A percentile compares a stretch with the other conserved stretches of the same genome.
Evolutionary conservation across 805 yeast genomes (phyloP).

Genomic region (Hanseniaspora taiwanica): DNA sequence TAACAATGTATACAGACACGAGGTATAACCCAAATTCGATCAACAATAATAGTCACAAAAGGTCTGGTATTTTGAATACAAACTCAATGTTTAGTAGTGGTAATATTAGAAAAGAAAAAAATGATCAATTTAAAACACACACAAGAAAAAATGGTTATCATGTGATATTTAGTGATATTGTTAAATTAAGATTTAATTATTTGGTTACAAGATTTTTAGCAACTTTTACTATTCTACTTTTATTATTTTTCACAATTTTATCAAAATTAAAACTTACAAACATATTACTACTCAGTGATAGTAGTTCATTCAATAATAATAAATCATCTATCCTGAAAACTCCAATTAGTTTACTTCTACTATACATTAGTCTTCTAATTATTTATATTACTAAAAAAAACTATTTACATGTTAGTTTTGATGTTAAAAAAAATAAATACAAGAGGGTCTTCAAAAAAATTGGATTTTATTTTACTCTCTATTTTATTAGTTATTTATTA

Average conservation of each 20-base stretch:
- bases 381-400: slow-evolving; percentile 28
- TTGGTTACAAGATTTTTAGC: slow-evolving; percentile 24
- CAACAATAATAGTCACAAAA: too few species aligned
- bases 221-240: slow-evolving; percentile 16
- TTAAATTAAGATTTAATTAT: slow-evolving; percentile 28
- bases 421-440: not conserved
- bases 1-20: too few species aligned
- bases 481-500: slow-evolving; percentile 1
- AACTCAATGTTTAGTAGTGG: too few species aligned
- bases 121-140: too few species aligned
- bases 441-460: not conserved
- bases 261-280: not conserved
- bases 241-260: not conserved
- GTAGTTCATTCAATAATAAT: not conserved
- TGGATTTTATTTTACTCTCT: not conserved
- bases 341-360: not conserved
- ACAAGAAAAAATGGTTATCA: slow-evolving; percentile 27
- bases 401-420: slow-evolving; percentile 26
- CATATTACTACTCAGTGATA: not conserved
- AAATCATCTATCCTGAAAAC: not conserved
- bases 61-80: too few species aligned
- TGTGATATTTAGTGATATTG: slow-evolving; percentile 28
- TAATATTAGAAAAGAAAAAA: too few species aligned
- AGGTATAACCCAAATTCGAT: too few species aligned
- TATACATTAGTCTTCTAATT: slow-evolving; percentile 22